Conservation (phyloP, 768 basidiomycete species). For the Termitomyces sp. region DNA sequence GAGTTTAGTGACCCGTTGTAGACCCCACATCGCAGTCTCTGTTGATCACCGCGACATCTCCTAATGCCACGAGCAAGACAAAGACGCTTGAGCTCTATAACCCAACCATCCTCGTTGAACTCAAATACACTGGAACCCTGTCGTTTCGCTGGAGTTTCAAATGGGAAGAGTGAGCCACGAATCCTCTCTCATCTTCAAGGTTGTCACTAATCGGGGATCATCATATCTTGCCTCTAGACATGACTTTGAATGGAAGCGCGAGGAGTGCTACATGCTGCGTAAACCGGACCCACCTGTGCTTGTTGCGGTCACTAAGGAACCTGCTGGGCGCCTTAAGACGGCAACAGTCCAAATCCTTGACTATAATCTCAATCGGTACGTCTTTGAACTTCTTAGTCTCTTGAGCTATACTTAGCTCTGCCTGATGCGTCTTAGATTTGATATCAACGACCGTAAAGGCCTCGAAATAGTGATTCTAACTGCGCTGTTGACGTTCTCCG, state of each 20-base stretch:
- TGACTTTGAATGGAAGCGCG: constrained; percentile 83
- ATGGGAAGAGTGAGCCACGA: constrained; percentile 73
- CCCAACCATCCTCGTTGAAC: constrained; percentile 65
- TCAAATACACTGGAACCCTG: constrained; percentile 72
- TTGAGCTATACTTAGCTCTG: neutral
- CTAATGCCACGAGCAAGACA: constrained; percentile 62
- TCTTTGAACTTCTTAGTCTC: neutral
- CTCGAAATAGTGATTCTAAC: constrained; percentile 80
- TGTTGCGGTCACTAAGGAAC: constrained; percentile 79
- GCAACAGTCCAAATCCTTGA: constrained; percentile 75
- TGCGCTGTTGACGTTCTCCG: constrained; percentile 75
- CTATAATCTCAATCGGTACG: constrained; percentile 78
- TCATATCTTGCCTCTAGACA: constrained; percentile 46
- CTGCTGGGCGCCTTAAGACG: constrained; percentile 62
- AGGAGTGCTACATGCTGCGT: constrained; percentile 78
- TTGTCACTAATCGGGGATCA: neutral
- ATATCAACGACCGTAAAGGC: constrained; percentile 82
- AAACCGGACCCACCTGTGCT: constrained; percentile 88
- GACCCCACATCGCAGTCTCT: constrained; percentile 74
- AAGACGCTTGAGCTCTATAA: constrained; percentile 79
- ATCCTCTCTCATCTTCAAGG: neutral
- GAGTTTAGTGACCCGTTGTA: constrained; percentile 23
- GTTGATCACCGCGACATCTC: constrained; percentile 67
- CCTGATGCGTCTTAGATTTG: constrained; percentile 51
- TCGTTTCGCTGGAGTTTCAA: constrained; percentile 76